phyloP scores from a whole-genome alignment of 2,329 filamentous ascomycete genomes.

The Aphanoascus verrucosus region DNA sequence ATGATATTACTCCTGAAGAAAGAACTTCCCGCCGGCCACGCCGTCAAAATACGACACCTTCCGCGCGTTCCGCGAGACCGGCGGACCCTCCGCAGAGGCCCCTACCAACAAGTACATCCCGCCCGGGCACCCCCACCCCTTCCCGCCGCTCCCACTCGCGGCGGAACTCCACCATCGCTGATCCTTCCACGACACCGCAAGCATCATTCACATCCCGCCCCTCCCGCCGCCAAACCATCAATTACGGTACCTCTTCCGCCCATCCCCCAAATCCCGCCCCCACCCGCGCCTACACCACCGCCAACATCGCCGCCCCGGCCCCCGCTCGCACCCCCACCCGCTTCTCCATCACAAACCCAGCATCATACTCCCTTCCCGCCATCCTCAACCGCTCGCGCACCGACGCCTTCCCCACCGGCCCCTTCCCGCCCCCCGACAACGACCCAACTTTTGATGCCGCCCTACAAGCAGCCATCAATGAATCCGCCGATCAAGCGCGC shows the following conservation, averaged over 20 bases:
- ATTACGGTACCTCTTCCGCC: not conserved
- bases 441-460: conserved; percentile 13
- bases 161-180: not conserved
- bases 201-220: not conserved
- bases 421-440: conserved; percentile 2
- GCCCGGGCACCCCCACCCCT: not conserved
- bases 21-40: not conserved
- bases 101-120: not conserved
- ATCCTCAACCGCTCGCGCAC: conserved; percentile 12
- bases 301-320: not conserved
- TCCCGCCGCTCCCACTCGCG: not conserved
- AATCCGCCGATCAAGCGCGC: conserved; percentile 14
- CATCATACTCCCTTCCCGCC: conserved; percentile 12
- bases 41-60: not conserved
- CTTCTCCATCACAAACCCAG: not conserved
- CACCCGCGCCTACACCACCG: not conserved
- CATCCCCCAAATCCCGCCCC: not conserved
- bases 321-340: not conserved
- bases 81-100: not conserved
- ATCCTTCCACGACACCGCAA: no score
- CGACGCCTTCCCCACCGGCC: conserved; percentile 10
- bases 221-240: not conserved
- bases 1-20: not conserved
- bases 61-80: not conserved
- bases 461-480: conserved; percentile 17